Conservation (phyloP, 2,329 filamentous ascomycete species). For the Thielaviopsis punctulata region DNA sequence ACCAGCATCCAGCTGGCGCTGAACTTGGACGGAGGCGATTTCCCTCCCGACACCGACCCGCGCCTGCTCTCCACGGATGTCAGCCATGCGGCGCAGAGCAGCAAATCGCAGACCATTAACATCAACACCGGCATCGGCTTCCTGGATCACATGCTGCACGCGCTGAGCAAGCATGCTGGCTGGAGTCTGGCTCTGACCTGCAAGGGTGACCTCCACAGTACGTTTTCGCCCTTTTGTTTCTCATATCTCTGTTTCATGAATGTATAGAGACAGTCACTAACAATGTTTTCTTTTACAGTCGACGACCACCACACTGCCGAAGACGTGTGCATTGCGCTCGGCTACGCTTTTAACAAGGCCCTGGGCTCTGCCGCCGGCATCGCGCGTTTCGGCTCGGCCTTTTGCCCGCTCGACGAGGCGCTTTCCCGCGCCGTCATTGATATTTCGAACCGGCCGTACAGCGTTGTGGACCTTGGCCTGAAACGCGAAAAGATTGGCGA, state of each 20-base stretch:
- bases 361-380: conserved; percentile 66
- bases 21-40: conserved; percentile 78
- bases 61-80: conserved; percentile 32
- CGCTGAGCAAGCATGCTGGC: conserved; percentile 84
- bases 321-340: conserved; percentile 84
- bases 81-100: conserved; percentile 68
- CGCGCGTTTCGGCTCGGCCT: conserved; percentile 79
- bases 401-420: conserved; percentile 88
- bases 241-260: not conserved
- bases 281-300: conserved; percentile 32
- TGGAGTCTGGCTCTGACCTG: conserved; percentile 78
- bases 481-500: conserved; percentile 87
- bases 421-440: conserved; percentile 88
- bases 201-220: conserved; percentile 81
- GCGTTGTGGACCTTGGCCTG: conserved; percentile 68
- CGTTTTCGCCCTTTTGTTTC: conserved; percentile 18
- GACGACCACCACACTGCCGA: conserved; percentile 98
- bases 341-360: conserved; percentile 64
- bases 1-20: conserved; percentile 89
- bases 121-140: conserved; percentile 93
- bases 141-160: conserved; percentile 96
- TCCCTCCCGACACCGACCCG: conserved; percentile 46
- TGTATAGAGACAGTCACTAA: not conserved
- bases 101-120: conserved; percentile 68
- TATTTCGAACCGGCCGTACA: conserved; percentile 78